phyloP scores from a whole-genome alignment of 148 eudicot species.

The Chenopodium quinoa region DNA sequence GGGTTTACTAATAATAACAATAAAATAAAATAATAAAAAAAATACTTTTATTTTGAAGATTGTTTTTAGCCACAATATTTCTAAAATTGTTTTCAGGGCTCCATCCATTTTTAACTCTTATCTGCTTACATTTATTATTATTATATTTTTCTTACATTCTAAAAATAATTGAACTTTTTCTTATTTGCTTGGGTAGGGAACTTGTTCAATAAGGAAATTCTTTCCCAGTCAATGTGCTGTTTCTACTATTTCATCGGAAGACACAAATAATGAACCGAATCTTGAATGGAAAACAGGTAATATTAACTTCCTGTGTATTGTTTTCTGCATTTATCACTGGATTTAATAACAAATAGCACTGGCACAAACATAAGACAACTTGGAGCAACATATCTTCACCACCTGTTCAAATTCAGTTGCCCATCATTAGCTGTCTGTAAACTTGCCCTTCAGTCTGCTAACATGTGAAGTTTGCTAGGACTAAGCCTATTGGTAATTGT shows the following conservation, averaged over 20 bases:
- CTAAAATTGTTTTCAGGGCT: neutral
- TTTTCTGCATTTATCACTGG: neutral
- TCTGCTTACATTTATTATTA: neutral
- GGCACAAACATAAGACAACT: neutral
- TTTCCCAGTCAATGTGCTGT: constrained; percentile 31
- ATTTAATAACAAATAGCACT: neutral
- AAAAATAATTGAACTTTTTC: neutral
- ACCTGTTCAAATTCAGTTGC: neutral
- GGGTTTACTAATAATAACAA: too few species aligned
- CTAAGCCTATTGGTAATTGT: neutral
- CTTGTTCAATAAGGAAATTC: constrained; percentile 47
- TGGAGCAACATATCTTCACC: neutral
- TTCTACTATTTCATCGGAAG: constrained; percentile 16
- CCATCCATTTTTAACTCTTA: neutral
- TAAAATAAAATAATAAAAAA: too few species aligned
- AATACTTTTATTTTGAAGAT: too few species aligned
- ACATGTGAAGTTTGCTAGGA: neutral
- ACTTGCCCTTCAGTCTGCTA: neutral
- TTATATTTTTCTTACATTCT: neutral
- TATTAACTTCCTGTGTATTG: neutral
- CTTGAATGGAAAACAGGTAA: constrained; percentile 24
- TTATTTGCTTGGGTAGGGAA: constrained; percentile 52
- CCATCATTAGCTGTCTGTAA: neutral
- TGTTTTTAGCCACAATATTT: too few species aligned
- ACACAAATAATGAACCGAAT: constrained; percentile 8